Evolutionary conservation across 805 yeast species (phyloP).

Genomic region (Candida peoriensis): DNA sequence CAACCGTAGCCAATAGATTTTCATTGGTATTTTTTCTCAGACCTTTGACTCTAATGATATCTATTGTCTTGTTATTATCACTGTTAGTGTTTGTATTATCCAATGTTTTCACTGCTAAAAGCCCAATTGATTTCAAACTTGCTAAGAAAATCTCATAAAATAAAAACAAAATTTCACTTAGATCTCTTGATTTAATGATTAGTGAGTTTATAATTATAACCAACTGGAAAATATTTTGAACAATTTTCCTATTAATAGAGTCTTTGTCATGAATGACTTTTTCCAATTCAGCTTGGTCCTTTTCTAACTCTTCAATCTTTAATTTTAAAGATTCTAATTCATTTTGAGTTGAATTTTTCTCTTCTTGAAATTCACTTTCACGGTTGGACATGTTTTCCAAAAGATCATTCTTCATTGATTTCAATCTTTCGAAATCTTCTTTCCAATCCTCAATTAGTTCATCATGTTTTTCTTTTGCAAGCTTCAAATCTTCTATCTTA

Average conservation of each 20-base stretch:
- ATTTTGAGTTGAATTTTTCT: conserved; percentile 42
- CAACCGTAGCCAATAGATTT: conserved; percentile 31
- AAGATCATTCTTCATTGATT: conserved; percentile 53
- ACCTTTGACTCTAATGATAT: conserved; percentile 77
- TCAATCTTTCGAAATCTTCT: conserved; percentile 23
- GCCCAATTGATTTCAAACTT: conserved; percentile 48
- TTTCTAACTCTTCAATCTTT: conserved; percentile 47
- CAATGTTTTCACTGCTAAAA: conserved; percentile 53
- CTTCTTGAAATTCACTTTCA: conserved; percentile 53
- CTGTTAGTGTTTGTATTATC: too few relatives aligned
- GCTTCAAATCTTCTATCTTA: neutral
- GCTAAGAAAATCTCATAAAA: conserved; percentile 17
- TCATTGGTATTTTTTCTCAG: conserved; percentile 40
- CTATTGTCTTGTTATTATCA: conserved; percentile 25
- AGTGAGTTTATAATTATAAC: conserved; percentile 28
- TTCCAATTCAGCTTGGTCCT: conserved; percentile 36
- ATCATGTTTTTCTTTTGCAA: neutral
- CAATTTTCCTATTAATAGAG: conserved; percentile 6
- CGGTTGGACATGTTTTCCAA: conserved; percentile 63
- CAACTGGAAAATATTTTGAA: conserved; percentile 26
- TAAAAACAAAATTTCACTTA: conserved; percentile 33
- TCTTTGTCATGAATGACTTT: conserved; percentile 25
- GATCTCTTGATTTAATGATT: conserved; percentile 34
- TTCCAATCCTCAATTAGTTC: conserved; percentile 5
- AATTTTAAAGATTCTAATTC: conserved; percentile 44